Base-by-base conservation (phyloP, 176 grass and related monocot species). In the Aechmea fasciata region DNA sequence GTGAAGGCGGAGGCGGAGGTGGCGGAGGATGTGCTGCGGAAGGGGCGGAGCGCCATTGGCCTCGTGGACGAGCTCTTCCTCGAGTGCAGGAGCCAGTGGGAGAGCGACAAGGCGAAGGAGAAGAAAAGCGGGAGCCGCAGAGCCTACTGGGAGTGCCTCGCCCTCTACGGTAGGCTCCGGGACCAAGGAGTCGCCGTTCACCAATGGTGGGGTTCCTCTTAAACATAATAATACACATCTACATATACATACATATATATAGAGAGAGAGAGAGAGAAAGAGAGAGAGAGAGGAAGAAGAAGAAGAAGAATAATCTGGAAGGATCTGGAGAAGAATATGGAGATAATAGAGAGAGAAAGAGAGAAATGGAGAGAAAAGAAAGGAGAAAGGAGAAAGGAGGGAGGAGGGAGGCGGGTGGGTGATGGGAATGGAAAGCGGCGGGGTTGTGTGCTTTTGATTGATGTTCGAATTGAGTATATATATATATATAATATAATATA, bases 171-270 rank as follows among this genome's bases (percentile, higher is more conserved):
- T 6, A 80, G 75, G 65, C 65, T 88, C 51, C 69, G 86, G 15
- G 82, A 88, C 69, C 52, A 81, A 49, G 78, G 86, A 11, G 78
- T 88, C 50, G 86, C 82, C 17, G 82, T 88, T 69, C 86, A 88
- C 59, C 86, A 84, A 63, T 88, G 82, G 86, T 88, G 85, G 85
- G 81, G 81, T 51, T 72, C 54, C 19, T 57, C 54, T n/a, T 57
- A 17, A 19, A 15, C 4, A 1, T 1, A 55, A 1, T 1, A 55
- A 55, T 1, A 55, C 33, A 57, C 15, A 4, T 8, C 54, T n/a
- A 57, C 4, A 57, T 14, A 20, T 14, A 55, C 11, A 57, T 18
- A 33, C 5, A 33, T 41, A 6, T 6, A 41, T 41, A 41, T 41
- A 41, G 6, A 41, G 6, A 41, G 2, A 57, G 15, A 57, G 33